A percentile compares a stretch with the other conserved stretches of the same genome.
Conservation (phyloP, 805 yeast species). For the Ogataea methanolica region DNA sequence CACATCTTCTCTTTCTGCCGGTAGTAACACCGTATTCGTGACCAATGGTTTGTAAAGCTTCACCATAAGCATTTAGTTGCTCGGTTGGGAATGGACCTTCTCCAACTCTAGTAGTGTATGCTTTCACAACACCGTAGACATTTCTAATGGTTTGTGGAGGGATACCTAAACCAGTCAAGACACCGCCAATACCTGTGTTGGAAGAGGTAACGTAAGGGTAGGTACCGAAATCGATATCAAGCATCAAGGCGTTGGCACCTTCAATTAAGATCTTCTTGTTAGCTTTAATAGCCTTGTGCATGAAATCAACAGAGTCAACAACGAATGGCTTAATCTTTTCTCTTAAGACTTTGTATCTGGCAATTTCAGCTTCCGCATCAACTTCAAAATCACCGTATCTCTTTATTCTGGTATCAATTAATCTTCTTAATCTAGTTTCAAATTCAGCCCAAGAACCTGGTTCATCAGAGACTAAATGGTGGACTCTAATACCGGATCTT, state of each 20-base stretch:
- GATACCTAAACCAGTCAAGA: slow-evolving; percentile 90
- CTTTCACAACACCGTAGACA: slow-evolving; percentile 94
- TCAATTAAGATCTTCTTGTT: slow-evolving; percentile 89
- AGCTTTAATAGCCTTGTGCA: slow-evolving; percentile 67
- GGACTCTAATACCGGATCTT: slow-evolving; percentile 94
- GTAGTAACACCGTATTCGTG: slow-evolving; percentile 98
- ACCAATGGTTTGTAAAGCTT: slow-evolving; percentile 82
- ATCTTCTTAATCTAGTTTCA: slow-evolving; percentile 67
- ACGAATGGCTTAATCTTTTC: slow-evolving; percentile 83
- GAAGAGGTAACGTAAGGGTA: slow-evolving; percentile 97
- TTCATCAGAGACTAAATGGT: slow-evolving; percentile 86
- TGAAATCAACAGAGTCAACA: slow-evolving; percentile 83
- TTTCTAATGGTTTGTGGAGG: slow-evolving; percentile 84
- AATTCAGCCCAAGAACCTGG: slow-evolving; percentile 94
- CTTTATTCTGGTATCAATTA: slow-evolving; percentile 74
- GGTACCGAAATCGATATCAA: slow-evolving; percentile 96
- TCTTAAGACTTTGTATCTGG: slow-evolving; percentile 67
- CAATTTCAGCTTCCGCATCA: slow-evolving; percentile 77
- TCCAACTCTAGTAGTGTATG: slow-evolving; percentile 98
- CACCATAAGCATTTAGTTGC: slow-evolving; percentile 85
- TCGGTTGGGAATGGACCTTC: slow-evolving; percentile 99
- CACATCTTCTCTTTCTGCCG: slow-evolving; percentile 98
- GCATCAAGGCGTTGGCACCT: slow-evolving; percentile 98
- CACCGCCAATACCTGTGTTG: slow-evolving; percentile 97
- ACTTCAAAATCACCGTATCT: slow-evolving; percentile 93